Conservation (phyloP, 78 protist genomes). For the Bigelowiella natans region DNA sequence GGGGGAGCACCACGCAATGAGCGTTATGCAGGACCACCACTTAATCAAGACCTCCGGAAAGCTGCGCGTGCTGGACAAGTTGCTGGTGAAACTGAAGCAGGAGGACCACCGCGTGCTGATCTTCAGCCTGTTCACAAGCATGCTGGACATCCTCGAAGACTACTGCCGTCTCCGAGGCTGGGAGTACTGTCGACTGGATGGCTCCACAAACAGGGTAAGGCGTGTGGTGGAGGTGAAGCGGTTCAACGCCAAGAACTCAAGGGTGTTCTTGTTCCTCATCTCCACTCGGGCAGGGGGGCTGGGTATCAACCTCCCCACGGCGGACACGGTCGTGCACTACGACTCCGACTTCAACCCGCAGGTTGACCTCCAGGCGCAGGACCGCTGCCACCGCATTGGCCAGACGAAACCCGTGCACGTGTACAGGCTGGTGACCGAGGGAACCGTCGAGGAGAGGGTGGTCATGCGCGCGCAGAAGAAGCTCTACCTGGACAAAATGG, state of each 20-base stretch:
- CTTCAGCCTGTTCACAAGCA: slow-evolving; percentile 59
- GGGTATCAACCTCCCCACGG: slow-evolving; percentile 52
- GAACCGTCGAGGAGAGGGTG: slow-evolving; percentile 65
- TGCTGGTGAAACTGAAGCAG: slow-evolving; percentile 58
- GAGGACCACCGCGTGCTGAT: slow-evolving; percentile 71
- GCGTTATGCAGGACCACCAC: neutral
- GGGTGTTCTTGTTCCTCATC: slow-evolving; percentile 30
- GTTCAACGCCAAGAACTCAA: slow-evolving; percentile 32
- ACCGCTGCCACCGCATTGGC: slow-evolving; percentile 44
- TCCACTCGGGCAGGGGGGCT: slow-evolving; percentile 65
- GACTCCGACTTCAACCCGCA: slow-evolving; percentile 68
- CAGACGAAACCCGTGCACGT: slow-evolving; percentile 56
- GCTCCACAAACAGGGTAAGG: slow-evolving; percentile 33
- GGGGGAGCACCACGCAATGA: neutral
- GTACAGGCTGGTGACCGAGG: slow-evolving; percentile 68
- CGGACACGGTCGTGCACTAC: slow-evolving; percentile 51
- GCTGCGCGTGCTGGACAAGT: slow-evolving; percentile 67
- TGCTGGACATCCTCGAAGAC: slow-evolving; percentile 52
- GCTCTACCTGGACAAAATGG: slow-evolving; percentile 59
- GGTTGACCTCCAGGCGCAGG: slow-evolving; percentile 46
- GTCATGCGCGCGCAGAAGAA: slow-evolving; percentile 67
- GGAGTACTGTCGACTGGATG: slow-evolving; percentile 40
- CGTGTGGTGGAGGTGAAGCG: slow-evolving; percentile 23
- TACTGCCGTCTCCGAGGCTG: slow-evolving; percentile 15
- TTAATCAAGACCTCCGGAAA: slow-evolving; percentile 66